Conservation (phyloP, 225 moss, liverwort and hornwort genomes). For the Pleurozium schreberi region DNA sequence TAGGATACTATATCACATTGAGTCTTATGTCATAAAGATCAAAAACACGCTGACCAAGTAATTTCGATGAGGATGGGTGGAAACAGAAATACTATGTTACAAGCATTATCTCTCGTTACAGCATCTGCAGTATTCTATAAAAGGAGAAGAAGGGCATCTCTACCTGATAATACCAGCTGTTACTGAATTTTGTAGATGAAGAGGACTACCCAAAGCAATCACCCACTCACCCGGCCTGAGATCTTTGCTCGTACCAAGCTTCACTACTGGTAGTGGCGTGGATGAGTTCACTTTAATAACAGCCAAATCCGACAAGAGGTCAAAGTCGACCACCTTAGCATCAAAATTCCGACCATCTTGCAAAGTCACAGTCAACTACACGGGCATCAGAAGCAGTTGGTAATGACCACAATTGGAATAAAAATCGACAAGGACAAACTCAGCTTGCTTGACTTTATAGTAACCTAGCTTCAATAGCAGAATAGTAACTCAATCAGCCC, state of each 20-base stretch:
- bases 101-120: neutral
- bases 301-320: conserved; percentile 77
- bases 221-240: conserved; percentile 96
- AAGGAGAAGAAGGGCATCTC: neutral
- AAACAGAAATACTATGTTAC: neutral
- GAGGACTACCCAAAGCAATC: conserved; percentile 91
- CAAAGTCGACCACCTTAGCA: conserved; percentile 61
- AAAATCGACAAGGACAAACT: neutral
- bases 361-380: conserved; percentile 82
- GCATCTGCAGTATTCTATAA: neutral
- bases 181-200: conserved; percentile 87
- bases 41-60: neutral
- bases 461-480: neutral
- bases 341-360: conserved; percentile 94
- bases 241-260: conserved; percentile 74
- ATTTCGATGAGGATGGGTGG: neutral
- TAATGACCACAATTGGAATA: neutral
- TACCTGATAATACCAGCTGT: conserved; percentile 96
- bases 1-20: neutral
- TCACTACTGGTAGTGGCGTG: conserved; percentile 65
- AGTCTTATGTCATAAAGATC: neutral
- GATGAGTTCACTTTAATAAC: conserved; percentile 81
- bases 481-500: neutral
- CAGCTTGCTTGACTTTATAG: neutral
- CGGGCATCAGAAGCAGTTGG: conserved; percentile 10